These are phyloP conservation scores for Cystofilobasidium bisporidii DNA, from an alignment of 768 basidiomycete species.

Conservation along the genomic window DNA sequence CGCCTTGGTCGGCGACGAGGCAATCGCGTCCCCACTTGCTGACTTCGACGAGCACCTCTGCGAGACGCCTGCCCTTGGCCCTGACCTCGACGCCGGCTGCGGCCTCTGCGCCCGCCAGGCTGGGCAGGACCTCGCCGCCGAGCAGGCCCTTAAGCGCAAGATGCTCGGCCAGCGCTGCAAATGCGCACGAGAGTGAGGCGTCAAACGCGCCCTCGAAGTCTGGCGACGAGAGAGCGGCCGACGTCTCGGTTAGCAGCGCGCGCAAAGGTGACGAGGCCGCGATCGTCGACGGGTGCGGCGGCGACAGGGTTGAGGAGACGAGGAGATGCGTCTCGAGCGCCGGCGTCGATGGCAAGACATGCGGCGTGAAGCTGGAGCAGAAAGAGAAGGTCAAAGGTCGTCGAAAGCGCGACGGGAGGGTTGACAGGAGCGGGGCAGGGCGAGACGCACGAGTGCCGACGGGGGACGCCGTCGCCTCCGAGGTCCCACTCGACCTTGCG, in stretches of 20 bases:
- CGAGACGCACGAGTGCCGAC: conserved; percentile 15
- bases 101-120: conserved; percentile 15
- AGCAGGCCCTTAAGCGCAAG: conserved; percentile 47
- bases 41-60: conserved; percentile 68
- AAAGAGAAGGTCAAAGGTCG: background rate
- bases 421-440: too few relatives aligned
- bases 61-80: conserved; percentile 51
- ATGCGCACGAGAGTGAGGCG: conserved; percentile 58
- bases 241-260: conserved; percentile 60
- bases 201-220: conserved; percentile 50
- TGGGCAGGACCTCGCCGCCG: conserved; percentile 36
- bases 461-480: conserved; percentile 21
- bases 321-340: conserved; percentile 60
- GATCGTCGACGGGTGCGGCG: conserved; percentile 37
- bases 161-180: conserved; percentile 59
- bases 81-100: conserved; percentile 30
- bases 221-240: conserved; percentile 51
- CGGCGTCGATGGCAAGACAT: conserved; percentile 60
- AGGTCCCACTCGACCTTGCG: conserved; percentile 25
- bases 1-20: conserved; percentile 62
- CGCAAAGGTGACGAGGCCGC: conserved; percentile 50
- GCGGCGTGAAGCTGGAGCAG: conserved; percentile 65
- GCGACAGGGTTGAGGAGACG: conserved; percentile 41
- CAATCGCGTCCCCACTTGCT: conserved; percentile 66
- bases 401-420: too few relatives aligned